A percentile compares a stretch with the other conserved stretches of the same genome.
These are phyloP conservation scores for Serendipita sp. DNA, from an alignment of 768 basidiomycete species.

Conservation along the genomic window DNA sequence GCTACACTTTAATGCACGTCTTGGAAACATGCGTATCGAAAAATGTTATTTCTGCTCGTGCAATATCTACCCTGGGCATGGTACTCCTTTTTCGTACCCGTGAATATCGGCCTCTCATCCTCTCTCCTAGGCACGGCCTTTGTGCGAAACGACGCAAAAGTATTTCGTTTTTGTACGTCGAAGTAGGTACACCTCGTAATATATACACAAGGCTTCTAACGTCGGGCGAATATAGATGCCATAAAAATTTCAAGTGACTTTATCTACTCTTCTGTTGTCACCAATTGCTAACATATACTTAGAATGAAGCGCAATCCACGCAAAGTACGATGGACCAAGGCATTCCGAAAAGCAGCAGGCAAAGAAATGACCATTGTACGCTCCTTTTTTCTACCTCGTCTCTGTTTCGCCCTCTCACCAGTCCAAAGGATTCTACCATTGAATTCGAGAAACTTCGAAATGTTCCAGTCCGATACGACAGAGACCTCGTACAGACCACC, in stretches of 20 bases:
- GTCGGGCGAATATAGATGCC: slow-evolving; percentile 53
- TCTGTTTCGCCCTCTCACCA: not conserved
- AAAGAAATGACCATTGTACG: slow-evolving; percentile 98
- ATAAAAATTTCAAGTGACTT: slow-evolving; percentile 94
- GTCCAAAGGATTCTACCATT: slow-evolving; percentile 79
- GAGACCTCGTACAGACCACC: slow-evolving; percentile 82
- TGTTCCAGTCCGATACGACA: slow-evolving; percentile 91
- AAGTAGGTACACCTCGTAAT: slow-evolving; percentile 41
- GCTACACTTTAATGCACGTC: not conserved
- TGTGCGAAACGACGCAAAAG: slow-evolving; percentile 95
- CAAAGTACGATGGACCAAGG: slow-evolving; percentile 98
- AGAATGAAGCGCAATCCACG: slow-evolving; percentile 99
- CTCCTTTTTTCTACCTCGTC: slow-evolving; percentile 12
- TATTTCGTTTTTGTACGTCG: slow-evolving; percentile 94
- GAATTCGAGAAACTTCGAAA: slow-evolving; percentile 99
- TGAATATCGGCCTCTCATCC: not conserved
- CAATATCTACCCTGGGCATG: slow-evolving; percentile 92
- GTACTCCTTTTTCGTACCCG: slow-evolving; percentile 25
- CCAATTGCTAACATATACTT: not conserved
- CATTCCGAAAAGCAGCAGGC: slow-evolving; percentile 94
- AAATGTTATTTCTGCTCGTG: slow-evolving; percentile 99
- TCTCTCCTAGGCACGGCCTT: slow-evolving; percentile 62
- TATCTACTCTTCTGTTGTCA: not conserved
- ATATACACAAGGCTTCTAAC: slow-evolving; percentile 5
- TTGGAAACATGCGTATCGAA: slow-evolving; percentile 66